phyloP scores from a whole-genome alignment of 805 yeast species.

The Ogataea corticis region DNA sequence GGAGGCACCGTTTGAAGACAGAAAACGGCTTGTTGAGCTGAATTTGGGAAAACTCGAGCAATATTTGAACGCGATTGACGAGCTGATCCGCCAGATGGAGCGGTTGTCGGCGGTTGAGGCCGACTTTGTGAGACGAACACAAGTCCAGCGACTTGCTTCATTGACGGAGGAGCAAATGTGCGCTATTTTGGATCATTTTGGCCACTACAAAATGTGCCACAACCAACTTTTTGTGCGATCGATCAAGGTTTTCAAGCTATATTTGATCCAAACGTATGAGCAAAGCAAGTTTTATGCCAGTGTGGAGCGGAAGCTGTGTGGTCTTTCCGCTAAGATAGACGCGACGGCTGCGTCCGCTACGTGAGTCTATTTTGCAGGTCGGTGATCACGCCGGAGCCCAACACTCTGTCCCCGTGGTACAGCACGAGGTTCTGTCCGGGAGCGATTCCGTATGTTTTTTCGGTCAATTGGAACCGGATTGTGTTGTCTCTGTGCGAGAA shows the following conservation, averaged over 20 bases:
- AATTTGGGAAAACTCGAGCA: conserved; percentile 12
- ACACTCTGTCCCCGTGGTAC: conserved; percentile 62
- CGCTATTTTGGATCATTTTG: conserved; percentile 12
- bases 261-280: conserved; percentile 20
- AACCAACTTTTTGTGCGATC: conserved; percentile 19
- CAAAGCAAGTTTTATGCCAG: conserved; percentile 16
- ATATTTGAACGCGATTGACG: conserved; percentile 12
- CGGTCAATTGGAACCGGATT: conserved; percentile 41
- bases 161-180: conserved; percentile 2
- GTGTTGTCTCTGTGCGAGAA: conserved; percentile 13
- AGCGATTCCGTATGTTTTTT: conserved; percentile 70
- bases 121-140: conserved; percentile 11
- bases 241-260: conserved; percentile 18
- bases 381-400: conserved; percentile 60
- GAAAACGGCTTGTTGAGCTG: conserved; percentile 13
- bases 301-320: conserved; percentile 11
- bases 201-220: conserved; percentile 7
- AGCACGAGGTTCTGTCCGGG: conserved; percentile 86
- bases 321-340: conserved; percentile 2
- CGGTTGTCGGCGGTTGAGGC: conserved; percentile 9
- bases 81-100: conserved; percentile 9
- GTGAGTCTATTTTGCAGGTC: conserved; percentile 7
- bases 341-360: neutral
- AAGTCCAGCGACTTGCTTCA: conserved; percentile 8
- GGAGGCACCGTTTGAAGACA: conserved; percentile 11